phyloP scores from a whole-genome alignment of 805 yeast species.

The Jamesozyma spencerorum region DNA sequence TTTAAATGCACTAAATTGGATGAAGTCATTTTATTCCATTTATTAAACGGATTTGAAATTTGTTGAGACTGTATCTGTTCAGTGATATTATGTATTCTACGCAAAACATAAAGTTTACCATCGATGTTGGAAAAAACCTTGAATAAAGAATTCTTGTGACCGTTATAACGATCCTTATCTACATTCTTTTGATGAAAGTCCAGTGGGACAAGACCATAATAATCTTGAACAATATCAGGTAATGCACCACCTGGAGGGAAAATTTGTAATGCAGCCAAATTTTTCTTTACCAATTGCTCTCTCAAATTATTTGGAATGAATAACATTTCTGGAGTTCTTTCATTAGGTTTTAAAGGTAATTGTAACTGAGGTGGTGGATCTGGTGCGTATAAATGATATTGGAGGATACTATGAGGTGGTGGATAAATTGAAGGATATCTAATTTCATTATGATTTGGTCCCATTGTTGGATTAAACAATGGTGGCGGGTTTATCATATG shows the following conservation, averaged over 20 bases:
- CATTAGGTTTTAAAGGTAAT: constrained; percentile 55
- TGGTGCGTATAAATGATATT: constrained; percentile 86
- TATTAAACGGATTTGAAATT: constrained; percentile 45
- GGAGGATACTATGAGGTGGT: constrained; percentile 38
- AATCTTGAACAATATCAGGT: constrained; percentile 71
- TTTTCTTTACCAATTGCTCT: constrained; percentile 58
- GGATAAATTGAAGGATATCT: constrained; percentile 32
- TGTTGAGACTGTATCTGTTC: constrained; percentile 46
- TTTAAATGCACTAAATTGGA: constrained; percentile 55
- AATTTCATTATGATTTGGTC: constrained; percentile 3
- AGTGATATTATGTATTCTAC: constrained; percentile 59
- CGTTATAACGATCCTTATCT: constrained; percentile 33
- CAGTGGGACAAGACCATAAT: constrained; percentile 78
- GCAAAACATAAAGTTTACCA: constrained; percentile 67
- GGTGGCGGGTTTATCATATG: background rate
- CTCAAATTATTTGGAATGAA: constrained; percentile 68
- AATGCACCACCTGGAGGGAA: constrained; percentile 38
- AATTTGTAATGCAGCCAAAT: constrained; percentile 71
- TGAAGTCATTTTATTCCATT: constrained; percentile 48
- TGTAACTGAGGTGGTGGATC: constrained; percentile 68
- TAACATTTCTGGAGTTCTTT: constrained; percentile 57
- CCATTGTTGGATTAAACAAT: background rate
- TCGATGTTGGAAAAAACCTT: constrained; percentile 73
- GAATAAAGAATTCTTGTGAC: constrained; percentile 53
- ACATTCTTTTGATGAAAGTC: constrained; percentile 40